These are phyloP conservation scores for Malus fusca DNA, from an alignment of 306 rosid genomes.

Conservation along the genomic window DNA sequence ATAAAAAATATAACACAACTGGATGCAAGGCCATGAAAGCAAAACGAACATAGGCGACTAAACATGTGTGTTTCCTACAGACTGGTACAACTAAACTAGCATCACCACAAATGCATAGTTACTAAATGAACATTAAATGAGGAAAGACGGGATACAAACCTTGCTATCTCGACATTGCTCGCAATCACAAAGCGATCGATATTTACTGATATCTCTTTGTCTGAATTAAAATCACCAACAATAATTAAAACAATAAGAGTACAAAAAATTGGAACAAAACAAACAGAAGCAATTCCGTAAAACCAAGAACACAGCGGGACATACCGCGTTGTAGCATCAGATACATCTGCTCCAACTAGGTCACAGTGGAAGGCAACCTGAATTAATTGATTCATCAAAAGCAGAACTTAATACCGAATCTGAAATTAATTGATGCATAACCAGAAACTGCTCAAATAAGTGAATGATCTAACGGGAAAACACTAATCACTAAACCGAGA, in stretches of 20 bases:
- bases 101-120: background rate
- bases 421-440: background rate
- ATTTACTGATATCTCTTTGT: conserved; percentile 15
- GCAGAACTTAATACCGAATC: conserved; percentile 2
- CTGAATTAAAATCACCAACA: conserved; percentile 12
- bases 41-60: background rate
- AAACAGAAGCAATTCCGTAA: conserved; percentile 4
- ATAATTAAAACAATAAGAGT: background rate
- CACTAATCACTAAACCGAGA: background rate
- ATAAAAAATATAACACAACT: background rate
- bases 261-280: background rate
- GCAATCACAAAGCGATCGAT: conserved; percentile 27
- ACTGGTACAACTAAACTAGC: background rate
- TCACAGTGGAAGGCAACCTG: conserved; percentile 44
- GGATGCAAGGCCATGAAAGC: background rate
- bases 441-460: background rate
- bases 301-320: background rate
- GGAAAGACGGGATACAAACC: conserved; percentile 31
- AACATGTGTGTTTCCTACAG: background rate
- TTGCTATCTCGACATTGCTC: conserved; percentile 37
- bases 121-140: background rate
- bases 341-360: conserved; percentile 23
- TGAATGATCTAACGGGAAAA: background rate
- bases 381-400: conserved; percentile 9
- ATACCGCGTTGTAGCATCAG: conserved; percentile 40